Evolutionary conservation across 2,329 filamentous ascomycete species (phyloP).

Genomic region (Alternaria gaisen): DNA sequence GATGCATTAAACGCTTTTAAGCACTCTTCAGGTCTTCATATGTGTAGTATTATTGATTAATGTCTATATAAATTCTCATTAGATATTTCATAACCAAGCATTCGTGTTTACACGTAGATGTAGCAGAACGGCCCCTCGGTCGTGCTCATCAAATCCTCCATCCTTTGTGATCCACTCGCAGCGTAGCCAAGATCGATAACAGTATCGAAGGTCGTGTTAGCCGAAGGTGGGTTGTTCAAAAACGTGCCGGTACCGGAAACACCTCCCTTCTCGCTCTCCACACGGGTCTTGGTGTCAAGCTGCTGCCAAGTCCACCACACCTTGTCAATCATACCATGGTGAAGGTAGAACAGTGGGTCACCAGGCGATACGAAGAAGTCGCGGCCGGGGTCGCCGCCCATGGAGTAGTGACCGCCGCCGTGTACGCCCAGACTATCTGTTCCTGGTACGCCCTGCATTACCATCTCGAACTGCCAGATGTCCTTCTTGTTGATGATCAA

Average conservation of each 20-base stretch:
- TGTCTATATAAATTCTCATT: too few relatives aligned
- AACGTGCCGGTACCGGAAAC: conserved; percentile 58
- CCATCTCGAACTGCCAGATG: conserved; percentile 41
- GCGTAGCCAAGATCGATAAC: conserved; percentile 53
- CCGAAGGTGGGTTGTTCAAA: conserved; percentile 53
- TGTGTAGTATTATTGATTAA: background rate
- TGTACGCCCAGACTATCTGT: conserved; percentile 41
- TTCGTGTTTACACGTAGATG: conserved; percentile 35
- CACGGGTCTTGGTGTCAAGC: conserved; percentile 50
- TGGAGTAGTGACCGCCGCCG: conserved; percentile 54
- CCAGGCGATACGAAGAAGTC: conserved; percentile 40
- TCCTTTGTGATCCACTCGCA: conserved; percentile 11
- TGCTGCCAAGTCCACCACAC: conserved; percentile 55
- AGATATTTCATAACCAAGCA: too few relatives aligned
- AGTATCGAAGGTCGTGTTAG: conserved; percentile 58
- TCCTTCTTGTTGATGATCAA: conserved; percentile 35
- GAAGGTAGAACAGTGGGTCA: conserved; percentile 57
- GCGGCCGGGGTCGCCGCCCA: conserved; percentile 54
- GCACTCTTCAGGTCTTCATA: too few relatives aligned
- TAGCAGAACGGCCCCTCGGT: conserved; percentile 48
- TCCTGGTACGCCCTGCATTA: conserved; percentile 42
- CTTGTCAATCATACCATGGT: conserved; percentile 57
- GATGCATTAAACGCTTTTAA: too few relatives aligned
- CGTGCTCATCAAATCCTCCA: conserved; percentile 44
- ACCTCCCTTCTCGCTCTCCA: conserved; percentile 25